Evolutionary conservation across 257 asterid species (phyloP).

Genomic region (Scutellaria baicalensis): DNA sequence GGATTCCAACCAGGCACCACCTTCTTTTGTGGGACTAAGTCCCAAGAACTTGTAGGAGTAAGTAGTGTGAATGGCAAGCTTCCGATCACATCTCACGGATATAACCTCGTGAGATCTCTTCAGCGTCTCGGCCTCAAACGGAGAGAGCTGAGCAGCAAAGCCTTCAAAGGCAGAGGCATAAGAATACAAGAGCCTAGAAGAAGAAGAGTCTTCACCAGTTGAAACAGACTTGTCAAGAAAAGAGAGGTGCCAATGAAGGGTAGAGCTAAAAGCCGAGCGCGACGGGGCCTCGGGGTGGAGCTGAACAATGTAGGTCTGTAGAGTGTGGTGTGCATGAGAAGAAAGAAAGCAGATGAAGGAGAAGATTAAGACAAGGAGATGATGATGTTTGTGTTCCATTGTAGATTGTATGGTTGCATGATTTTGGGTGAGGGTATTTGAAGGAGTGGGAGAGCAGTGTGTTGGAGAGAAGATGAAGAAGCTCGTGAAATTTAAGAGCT

Average conservation of each 20-base stretch:
- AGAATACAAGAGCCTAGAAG: conserved; percentile 71
- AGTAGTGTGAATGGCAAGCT: conserved; percentile 60
- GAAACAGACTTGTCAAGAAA: conserved; percentile 45
- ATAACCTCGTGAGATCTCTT: conserved; percentile 39
- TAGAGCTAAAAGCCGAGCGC: conserved; percentile 38
- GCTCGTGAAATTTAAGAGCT: conserved; percentile 81
- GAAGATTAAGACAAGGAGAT: conserved; percentile 22
- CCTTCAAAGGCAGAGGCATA: conserved; percentile 76
- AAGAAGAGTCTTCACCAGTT: conserved; percentile 28
- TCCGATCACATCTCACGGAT: conserved; percentile 59
- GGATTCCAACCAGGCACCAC: conserved; percentile 62
- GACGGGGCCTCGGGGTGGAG: conserved; percentile 55
- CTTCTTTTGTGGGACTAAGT: conserved; percentile 30
- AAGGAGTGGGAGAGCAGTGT: conserved; percentile 25
- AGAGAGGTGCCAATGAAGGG: conserved; percentile 77
- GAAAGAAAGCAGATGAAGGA: conserved; percentile 15
- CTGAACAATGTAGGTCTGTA: conserved; percentile 77
- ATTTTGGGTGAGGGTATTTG: conserved; percentile 51
- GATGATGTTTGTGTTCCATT: conserved; percentile 29
- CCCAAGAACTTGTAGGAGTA: conserved; percentile 82
- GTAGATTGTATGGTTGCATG: conserved; percentile 17
- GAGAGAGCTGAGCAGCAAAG: conserved; percentile 68
- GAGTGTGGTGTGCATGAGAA: conserved; percentile 27
- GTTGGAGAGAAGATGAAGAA: conserved; percentile 27
- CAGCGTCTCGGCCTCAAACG: conserved; percentile 35